A percentile compares a stretch with the other conserved stretches of the same genome.
phyloP scores from a whole-genome alignment of 1,284 basidiomycete species.

The Taiwanofungus camphoratus region DNA sequence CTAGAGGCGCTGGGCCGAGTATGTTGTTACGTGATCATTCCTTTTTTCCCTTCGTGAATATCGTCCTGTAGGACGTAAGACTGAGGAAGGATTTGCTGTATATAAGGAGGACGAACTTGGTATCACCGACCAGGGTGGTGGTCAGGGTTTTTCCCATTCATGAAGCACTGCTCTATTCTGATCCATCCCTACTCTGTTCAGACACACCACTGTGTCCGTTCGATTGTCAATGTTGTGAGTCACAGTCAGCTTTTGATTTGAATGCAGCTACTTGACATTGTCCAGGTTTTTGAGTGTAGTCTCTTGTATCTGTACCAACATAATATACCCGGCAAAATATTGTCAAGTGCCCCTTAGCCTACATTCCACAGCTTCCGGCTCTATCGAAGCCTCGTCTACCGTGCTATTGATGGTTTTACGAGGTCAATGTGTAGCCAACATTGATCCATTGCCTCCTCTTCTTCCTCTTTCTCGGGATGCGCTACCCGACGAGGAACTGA shows the following conservation, averaged over 20 bases:
- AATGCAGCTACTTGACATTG: neutral
- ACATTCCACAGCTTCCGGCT: constrained; percentile 32
- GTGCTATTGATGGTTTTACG: constrained; percentile 17
- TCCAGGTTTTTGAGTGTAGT: constrained; percentile 41
- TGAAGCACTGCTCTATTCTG: constrained; percentile 10
- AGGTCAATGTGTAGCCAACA: constrained; percentile 41
- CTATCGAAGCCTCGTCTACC: constrained; percentile 60
- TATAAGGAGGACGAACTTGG: constrained; percentile 87
- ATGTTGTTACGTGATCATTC: constrained; percentile 29
- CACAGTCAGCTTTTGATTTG: neutral
- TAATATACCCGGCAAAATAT: neutral
- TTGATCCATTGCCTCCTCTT: constrained; percentile 17
- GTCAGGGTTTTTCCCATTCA: constrained; percentile 36
- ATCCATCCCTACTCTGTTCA: constrained; percentile 23
- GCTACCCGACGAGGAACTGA: neutral
- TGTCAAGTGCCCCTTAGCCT: neutral
- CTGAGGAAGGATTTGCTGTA: constrained; percentile 79
- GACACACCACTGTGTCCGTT: constrained; percentile 31
- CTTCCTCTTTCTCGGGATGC: neutral
- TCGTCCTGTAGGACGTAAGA: constrained; percentile 58
- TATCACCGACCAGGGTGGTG: constrained; percentile 70
- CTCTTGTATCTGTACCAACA: constrained; percentile 5
- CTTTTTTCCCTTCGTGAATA: constrained; percentile 9
- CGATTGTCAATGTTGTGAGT: constrained; percentile 31
- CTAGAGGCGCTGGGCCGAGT: constrained; percentile 71